Base-by-base conservation (phyloP, 306 rosid species). In the Vigna radiata region DNA sequence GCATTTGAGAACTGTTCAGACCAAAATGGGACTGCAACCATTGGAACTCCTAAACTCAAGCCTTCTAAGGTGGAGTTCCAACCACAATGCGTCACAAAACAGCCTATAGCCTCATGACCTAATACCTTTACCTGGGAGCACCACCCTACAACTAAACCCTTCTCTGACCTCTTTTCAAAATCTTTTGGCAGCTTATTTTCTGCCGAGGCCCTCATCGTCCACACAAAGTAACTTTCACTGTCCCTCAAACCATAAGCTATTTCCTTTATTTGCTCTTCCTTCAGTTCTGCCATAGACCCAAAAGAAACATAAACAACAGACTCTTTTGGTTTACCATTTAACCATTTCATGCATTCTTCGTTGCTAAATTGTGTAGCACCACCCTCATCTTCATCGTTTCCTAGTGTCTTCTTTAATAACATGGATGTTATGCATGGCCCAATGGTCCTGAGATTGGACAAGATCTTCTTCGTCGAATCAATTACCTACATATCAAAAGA, bases 41-140 rank as follows among this genome's bases (percentile, higher is more conserved):
- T 47, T 33, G 83, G 79, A 55, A 82, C 86, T 5, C 79, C 83
- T 9, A 78, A 37, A 43, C 86, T 58, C 49, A 78, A 13, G 6
- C 66, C 64, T 59, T 81, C 84, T 49, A 80, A 44, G 15, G 65
- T 60, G 0, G 82, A 78, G 16, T 81, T 81, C 84, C 84, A 81
- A 47, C 84, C 84, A 59, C 84, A 81, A 50, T 81, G 84, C 25
- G 84, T 75, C 9, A 81, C 60, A 68, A 75, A 81, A 18, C 84
- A 75, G 4, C 80, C 84, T 6, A 81, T 44, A 13, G 84, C 65
- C 21, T 81, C 80, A 59, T 81, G 80, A 8, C 67, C 67, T 50
- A 81, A 31, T 4, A 81, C 80, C 21, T 68, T 48, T 15, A 75
- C 23, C 0, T 81, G 84, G 0, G 81, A 29, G 19, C 84, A 75